Evolutionary conservation across 148 eudicot species (phyloP).

Genomic region (Tetragonia tetragonoides): DNA sequence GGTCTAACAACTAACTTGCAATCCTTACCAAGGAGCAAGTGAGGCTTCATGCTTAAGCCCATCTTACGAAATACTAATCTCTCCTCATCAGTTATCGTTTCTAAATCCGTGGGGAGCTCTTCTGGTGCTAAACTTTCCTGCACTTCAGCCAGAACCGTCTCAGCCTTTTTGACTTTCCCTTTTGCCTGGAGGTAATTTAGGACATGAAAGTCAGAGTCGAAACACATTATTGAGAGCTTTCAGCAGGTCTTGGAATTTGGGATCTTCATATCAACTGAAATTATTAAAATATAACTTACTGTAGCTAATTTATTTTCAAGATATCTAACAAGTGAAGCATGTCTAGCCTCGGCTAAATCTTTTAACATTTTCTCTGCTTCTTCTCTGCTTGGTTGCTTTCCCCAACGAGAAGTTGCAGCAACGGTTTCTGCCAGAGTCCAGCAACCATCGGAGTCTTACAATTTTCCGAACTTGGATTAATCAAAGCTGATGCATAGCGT

Average conservation of each 20-base stretch:
- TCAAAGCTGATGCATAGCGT: conserved; percentile 38
- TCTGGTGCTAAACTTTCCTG: conserved; percentile 64
- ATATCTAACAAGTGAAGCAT: conserved; percentile 70
- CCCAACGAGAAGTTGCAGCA: conserved; percentile 91
- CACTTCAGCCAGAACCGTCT: conserved; percentile 68
- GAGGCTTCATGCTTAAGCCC: conserved; percentile 97
- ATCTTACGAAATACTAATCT: conserved; percentile 81
- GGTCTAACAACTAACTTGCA: conserved; percentile 7
- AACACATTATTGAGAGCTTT: neutral
- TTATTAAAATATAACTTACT: conserved; percentile 43
- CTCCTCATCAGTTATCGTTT: conserved; percentile 82
- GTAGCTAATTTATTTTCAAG: conserved; percentile 64
- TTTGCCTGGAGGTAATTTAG: conserved; percentile 57
- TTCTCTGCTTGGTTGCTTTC: conserved; percentile 50
- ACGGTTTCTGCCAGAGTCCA: conserved; percentile 92
- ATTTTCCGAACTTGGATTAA: conserved; percentile 35
- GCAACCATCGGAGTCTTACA: conserved; percentile 59
- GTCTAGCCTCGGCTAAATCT: conserved; percentile 68
- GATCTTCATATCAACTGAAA: neutral
- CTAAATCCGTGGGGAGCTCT: conserved; percentile 81
- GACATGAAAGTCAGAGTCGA: conserved; percentile 1
- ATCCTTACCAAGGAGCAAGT: conserved; percentile 63
- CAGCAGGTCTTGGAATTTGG: neutral
- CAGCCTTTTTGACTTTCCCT: conserved; percentile 69
- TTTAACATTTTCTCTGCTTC: conserved; percentile 67